These are phyloP conservation scores for Suillus decipiens DNA, from an alignment of 768 basidiomycete genomes.

Conservation along the genomic window DNA sequence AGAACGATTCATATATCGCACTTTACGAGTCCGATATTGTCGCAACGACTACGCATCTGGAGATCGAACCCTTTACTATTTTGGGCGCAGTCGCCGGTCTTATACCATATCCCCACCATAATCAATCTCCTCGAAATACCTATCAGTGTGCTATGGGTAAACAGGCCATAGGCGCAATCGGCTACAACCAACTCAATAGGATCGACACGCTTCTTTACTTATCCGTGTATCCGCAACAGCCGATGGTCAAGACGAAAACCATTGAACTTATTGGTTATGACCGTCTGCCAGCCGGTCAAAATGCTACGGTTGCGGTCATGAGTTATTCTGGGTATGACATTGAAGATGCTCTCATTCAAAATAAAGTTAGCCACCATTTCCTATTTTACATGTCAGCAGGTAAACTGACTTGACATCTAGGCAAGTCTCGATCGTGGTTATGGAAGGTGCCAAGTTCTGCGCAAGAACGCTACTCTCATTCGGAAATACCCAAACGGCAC, in stretches of 20 bases:
- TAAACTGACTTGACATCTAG: constrained; percentile 38
- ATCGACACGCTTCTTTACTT: constrained; percentile 99
- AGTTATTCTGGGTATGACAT: constrained; percentile 99
- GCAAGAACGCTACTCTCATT: constrained; percentile 93
- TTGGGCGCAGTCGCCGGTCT: constrained; percentile 97
- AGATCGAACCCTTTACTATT: constrained; percentile 98
- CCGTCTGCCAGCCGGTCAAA: constrained; percentile 95
- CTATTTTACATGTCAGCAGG: constrained; percentile 8
- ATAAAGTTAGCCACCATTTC: constrained; percentile 57
- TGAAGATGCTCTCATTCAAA: constrained; percentile 96
- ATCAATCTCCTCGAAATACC: constrained; percentile 98
- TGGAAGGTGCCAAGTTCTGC: constrained; percentile 94
- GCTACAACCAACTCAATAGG: constrained; percentile 95
- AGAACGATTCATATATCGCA: constrained; percentile 96
- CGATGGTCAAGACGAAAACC: constrained; percentile 99
- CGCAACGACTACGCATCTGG: constrained; percentile 86
- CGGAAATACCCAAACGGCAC: constrained; percentile 97
- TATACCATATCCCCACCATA: constrained; percentile 99
- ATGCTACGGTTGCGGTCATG: constrained; percentile 98
- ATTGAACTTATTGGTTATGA: constrained; percentile 98
- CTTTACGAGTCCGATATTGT: constrained; percentile 90
- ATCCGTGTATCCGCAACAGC: constrained; percentile 97
- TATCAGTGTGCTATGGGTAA: constrained; percentile 99
- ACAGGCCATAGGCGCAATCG: constrained; percentile 98
- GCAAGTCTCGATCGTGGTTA: constrained; percentile 97